These are phyloP conservation scores for Roridomyces roridus DNA, from an alignment of 768 basidiomycete genomes.

Conservation along the genomic window DNA sequence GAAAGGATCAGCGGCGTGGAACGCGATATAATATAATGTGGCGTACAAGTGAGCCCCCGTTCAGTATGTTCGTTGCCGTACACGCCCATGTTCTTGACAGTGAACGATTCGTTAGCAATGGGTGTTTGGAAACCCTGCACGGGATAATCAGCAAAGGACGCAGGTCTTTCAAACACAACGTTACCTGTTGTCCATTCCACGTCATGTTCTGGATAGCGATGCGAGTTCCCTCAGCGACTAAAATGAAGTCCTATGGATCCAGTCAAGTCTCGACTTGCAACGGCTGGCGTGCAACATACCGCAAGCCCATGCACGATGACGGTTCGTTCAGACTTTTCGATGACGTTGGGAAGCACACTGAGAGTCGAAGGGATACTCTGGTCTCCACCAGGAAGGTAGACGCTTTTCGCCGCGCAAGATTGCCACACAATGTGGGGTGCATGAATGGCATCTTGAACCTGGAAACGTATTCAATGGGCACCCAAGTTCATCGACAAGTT, in stretches of 20 bases:
- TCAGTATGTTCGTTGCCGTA: conserved; percentile 67
- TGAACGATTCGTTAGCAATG: conserved; percentile 63
- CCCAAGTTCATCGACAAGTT: neutral
- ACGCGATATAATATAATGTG: neutral
- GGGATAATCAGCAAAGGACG: too few relatives aligned
- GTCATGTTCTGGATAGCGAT: conserved; percentile 62
- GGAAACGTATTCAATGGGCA: neutral
- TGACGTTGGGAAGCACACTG: conserved; percentile 70
- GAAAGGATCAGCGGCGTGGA: conserved; percentile 2
- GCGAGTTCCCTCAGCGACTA: conserved; percentile 52
- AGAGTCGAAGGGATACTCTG: conserved; percentile 63
- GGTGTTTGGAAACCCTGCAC: conserved; percentile 73
- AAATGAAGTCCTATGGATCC: conserved; percentile 43
- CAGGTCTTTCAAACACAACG: too few relatives aligned
- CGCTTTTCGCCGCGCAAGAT: conserved; percentile 55
- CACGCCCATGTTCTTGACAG: conserved; percentile 67
- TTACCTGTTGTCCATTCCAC: conserved; percentile 50
- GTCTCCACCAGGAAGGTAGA: conserved; percentile 60
- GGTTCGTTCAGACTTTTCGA: conserved; percentile 68
- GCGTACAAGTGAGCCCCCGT: conserved; percentile 67
- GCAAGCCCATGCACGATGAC: conserved; percentile 73
- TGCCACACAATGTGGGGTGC: conserved; percentile 68
- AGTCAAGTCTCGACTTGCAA: conserved; percentile 32
- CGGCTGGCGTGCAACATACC: conserved; percentile 51
- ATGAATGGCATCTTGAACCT: conserved; percentile 62